Conservation (phyloP, 2,329 filamentous ascomycete genomes). For the Aspergillus clavatus region DNA sequence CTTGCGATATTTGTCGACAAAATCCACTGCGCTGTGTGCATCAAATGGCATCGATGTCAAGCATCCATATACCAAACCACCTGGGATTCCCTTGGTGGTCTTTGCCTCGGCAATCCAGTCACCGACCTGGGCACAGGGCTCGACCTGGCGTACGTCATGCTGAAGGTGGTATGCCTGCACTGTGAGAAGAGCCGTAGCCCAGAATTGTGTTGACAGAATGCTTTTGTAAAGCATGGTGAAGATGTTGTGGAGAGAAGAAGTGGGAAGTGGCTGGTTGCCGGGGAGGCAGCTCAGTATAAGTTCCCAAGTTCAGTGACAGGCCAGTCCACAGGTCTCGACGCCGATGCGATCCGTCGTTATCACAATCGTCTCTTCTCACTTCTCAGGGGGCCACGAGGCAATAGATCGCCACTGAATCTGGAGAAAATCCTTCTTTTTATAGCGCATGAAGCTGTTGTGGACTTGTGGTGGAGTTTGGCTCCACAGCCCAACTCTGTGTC, state of each 20-base stretch:
- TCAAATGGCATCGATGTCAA: conserved; percentile 29
- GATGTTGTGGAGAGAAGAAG: background rate
- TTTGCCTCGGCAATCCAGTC: conserved; percentile 2
- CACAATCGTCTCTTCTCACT: too few relatives aligned
- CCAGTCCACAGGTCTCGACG: too few relatives aligned
- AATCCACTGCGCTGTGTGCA: conserved; percentile 18
- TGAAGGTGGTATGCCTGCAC: background rate
- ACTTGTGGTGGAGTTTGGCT: background rate
- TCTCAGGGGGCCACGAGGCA: background rate
- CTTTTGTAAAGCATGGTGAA: background rate
- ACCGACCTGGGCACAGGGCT: background rate
- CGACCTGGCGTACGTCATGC: background rate
- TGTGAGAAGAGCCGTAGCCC: background rate
- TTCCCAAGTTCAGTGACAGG: too few relatives aligned
- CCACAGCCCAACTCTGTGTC: too few relatives aligned
- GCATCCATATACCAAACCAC: conserved; percentile 19
- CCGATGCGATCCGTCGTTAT: background rate
- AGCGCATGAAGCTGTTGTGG: background rate
- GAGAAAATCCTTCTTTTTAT: background rate
- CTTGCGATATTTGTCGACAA: conserved; percentile 23
- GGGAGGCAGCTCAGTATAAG: too few relatives aligned
- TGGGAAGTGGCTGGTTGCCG: background rate
- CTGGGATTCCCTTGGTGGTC: conserved; percentile 1
- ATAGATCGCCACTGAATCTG: background rate
- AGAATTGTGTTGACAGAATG: background rate